Base-by-base conservation (phyloP, 83 land plant genomes). In the Picea engelmannii region DNA sequence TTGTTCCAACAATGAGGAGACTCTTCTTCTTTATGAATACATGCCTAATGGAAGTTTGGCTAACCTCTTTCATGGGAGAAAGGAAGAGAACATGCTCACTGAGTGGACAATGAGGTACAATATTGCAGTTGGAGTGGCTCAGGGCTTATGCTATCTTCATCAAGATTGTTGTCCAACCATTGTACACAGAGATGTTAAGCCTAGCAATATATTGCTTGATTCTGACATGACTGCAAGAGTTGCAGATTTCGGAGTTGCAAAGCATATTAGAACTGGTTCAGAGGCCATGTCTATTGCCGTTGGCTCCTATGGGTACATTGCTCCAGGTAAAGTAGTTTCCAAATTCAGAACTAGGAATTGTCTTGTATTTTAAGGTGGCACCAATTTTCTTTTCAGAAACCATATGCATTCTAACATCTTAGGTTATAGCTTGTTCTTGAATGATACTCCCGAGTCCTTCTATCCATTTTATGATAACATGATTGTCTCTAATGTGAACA, bases 301-400 rank as follows among this genome's bases (percentile, higher is more conserved):
- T 27, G 96, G 96, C 25, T 92, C 94, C 31, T 94, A 88, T 49
- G 96, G 96, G 74, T 94, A 94, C 89, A 94, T 94, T 47, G 96
- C 96, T 3, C 96, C 94, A 77, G 96, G 96, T 93, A 63, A 71
- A 60, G 7, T 23, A 27, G 13, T 16, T 55, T 5, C 69, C 40
- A 31, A 5, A 20, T 21, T 24, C 35, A 24, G 71, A 25, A 68
- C 5, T 31, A 10, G 8, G n/a, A 49, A 2, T 49, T 0, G 55
- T 49, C 55, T 49, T 49, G 55, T 44, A 7, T 44, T 44, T 18
- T 44, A 44, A 6, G 47, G 7, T 44, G 6, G 9, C 68, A 66
- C 21, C 24, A 44, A 44, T 6, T 44, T 44, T 44, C 0, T 44
- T 44, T 44, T 44, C 47, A 44, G 7, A 44, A 44, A 44, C 47